Evolutionary conservation across 805 yeast genomes (phyloP).

Genomic region (Ogataea corticis): DNA sequence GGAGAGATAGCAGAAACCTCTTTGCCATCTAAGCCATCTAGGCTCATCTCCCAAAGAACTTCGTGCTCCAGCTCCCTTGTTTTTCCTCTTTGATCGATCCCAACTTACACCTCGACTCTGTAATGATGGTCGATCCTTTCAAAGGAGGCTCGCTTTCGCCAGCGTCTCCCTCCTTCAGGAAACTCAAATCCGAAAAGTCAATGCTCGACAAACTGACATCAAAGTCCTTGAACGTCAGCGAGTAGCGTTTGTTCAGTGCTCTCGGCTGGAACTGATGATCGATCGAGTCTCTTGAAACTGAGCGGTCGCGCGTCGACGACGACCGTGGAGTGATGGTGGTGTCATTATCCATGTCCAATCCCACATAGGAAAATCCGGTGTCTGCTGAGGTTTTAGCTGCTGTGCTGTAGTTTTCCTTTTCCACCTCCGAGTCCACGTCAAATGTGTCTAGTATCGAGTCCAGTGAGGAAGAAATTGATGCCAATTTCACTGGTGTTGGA

Average conservation of each 20-base stretch:
- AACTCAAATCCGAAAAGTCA: conserved; percentile 16
- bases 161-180: conserved; percentile 16
- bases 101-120: conserved; percentile 9
- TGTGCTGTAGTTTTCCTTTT: conserved; percentile 1
- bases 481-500: conserved; percentile 26
- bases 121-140: conserved; percentile 12
- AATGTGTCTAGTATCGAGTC: conserved; percentile 30
- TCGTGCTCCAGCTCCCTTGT: conserved; percentile 12
- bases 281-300: conserved; percentile 55
- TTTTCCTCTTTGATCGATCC: background rate
- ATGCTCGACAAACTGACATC: conserved; percentile 15
- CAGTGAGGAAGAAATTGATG: conserved; percentile 27
- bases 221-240: conserved; percentile 29
- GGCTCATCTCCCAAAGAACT: conserved; percentile 16
- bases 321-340: conserved; percentile 26
- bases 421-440: conserved; percentile 15
- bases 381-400: background rate
- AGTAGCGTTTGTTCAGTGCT: conserved; percentile 24
- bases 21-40: background rate
- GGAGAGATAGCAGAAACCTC: background rate
- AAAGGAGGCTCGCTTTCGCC: background rate
- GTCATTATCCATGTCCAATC: conserved; percentile 7
- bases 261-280: conserved; percentile 14
- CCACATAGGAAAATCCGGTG: conserved; percentile 2
- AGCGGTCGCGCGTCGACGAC: conserved; percentile 43